A percentile compares a stretch with the other conserved stretches of the same genome.
Conservation (phyloP, 768 basidiomycete genomes). For the Mycena sanguinolenta region DNA sequence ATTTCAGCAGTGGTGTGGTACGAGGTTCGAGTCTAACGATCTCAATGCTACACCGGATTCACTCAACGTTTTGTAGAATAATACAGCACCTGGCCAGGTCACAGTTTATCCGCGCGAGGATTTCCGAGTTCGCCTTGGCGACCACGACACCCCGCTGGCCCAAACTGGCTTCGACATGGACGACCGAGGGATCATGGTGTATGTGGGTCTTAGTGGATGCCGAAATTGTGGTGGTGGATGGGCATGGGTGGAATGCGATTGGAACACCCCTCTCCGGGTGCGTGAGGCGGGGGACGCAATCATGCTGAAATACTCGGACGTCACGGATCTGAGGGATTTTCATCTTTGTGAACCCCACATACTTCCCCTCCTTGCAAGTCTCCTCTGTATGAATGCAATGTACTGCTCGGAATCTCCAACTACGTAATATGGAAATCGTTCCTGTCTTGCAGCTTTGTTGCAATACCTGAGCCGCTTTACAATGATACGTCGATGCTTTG, state of each 20-base stretch:
- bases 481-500: too few relatives aligned
- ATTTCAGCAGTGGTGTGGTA: neutral
- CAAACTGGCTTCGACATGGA: neutral
- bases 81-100: neutral
- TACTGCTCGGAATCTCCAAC: too few relatives aligned
- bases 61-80: neutral
- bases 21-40: neutral
- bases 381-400: neutral
- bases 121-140: neutral
- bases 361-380: too few relatives aligned
- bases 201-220: neutral
- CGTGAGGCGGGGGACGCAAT: neutral
- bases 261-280: slow-evolving; percentile 7
- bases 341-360: too few relatives aligned
- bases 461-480: too few relatives aligned
- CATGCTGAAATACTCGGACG: neutral
- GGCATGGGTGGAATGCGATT: neutral
- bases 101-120: neutral
- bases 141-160: neutral
- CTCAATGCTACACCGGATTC: too few relatives aligned
- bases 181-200: neutral
- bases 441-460: too few relatives aligned
- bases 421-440: too few relatives aligned
- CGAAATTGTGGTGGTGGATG: neutral
- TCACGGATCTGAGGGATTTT: too few relatives aligned